These are phyloP conservation scores for Colletotrichum liaoningense DNA, from an alignment of 2,329 filamentous ascomycete genomes.

Conservation along the genomic window DNA sequence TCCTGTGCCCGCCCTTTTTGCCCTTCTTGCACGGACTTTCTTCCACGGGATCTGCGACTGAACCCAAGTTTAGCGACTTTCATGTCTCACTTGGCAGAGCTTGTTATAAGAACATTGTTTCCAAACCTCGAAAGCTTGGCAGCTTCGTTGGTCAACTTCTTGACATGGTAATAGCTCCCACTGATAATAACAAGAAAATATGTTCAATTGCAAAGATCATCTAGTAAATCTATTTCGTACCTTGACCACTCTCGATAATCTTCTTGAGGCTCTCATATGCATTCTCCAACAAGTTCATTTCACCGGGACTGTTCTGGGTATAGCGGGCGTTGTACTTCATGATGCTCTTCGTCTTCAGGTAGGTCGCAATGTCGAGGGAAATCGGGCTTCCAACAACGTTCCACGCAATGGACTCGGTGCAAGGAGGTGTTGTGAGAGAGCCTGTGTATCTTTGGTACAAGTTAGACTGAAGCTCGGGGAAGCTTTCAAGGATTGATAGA, in stretches of 20 bases:
- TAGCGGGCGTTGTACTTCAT: constrained; percentile 67
- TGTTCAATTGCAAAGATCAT: neutral
- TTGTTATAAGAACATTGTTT: neutral
- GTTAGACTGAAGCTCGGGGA: neutral
- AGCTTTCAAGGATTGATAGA: no score
- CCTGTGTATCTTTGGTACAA: constrained; percentile 58
- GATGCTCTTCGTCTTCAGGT: constrained; percentile 61
- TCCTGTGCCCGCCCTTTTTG: constrained; percentile 4
- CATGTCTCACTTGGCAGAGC: constrained; percentile 14
- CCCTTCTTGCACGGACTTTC: constrained; percentile 20
- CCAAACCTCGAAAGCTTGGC: neutral
- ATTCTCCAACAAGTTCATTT: constrained; percentile 54
- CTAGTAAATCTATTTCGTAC: constrained; percentile 27
- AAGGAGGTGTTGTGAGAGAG: constrained; percentile 74
- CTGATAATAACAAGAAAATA: neutral
- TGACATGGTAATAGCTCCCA: neutral
- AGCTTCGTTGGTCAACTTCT: no score
- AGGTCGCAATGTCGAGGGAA: constrained; percentile 60
- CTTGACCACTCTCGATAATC: constrained; percentile 1
- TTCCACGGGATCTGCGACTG: neutral
- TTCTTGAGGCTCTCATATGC: constrained; percentile 25
- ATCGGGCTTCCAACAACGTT: constrained; percentile 61
- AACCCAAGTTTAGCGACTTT: constrained; percentile 21
- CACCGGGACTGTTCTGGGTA: constrained; percentile 61
- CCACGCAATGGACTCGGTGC: constrained; percentile 67